phyloP scores from a whole-genome alignment of 768 basidiomycete species.

The Phaffia australis region DNA sequence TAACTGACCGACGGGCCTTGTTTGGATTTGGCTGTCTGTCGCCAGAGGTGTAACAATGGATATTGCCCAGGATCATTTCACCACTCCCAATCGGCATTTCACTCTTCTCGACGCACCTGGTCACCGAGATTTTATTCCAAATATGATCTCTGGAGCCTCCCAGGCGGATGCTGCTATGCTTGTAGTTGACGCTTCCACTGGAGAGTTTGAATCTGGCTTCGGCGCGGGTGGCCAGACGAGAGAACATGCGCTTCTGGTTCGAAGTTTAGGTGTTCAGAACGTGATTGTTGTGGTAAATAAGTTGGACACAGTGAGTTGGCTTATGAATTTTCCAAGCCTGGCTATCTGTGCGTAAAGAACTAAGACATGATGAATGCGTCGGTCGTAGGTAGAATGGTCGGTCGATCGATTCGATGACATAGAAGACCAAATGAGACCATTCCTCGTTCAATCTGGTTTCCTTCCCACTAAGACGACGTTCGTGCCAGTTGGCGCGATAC shows the following conservation, averaged over 20 bases:
- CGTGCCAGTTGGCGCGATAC: slow-evolving; percentile 79
- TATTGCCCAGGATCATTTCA: slow-evolving; percentile 64
- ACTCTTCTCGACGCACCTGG: slow-evolving; percentile 97
- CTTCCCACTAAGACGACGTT: slow-evolving; percentile 64
- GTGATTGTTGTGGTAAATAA: slow-evolving; percentile 91
- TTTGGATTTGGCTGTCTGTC: neutral
- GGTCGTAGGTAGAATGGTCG: slow-evolving; percentile 69
- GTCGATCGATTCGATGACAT: slow-evolving; percentile 77
- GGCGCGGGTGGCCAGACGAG: slow-evolving; percentile 87
- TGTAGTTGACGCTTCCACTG: slow-evolving; percentile 77
- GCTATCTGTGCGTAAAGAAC: neutral
- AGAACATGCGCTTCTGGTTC: slow-evolving; percentile 81
- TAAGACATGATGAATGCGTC: neutral
- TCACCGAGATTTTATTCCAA: slow-evolving; percentile 94
- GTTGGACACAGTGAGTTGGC: slow-evolving; percentile 61
- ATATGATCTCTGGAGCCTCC: slow-evolving; percentile 97
- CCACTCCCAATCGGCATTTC: slow-evolving; percentile 63
- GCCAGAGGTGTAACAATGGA: slow-evolving; percentile 95
- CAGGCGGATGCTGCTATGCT: slow-evolving; percentile 92
- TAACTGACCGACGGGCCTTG: neutral
- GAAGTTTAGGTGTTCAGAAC: slow-evolving; percentile 84
- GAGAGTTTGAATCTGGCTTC: slow-evolving; percentile 95
- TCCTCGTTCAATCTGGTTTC: slow-evolving; percentile 82
- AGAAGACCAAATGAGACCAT: slow-evolving; percentile 57
- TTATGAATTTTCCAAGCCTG: neutral